These are phyloP conservation scores for Cyberlindnera maclurae DNA, from an alignment of 805 yeast genomes.

Conservation along the genomic window DNA sequence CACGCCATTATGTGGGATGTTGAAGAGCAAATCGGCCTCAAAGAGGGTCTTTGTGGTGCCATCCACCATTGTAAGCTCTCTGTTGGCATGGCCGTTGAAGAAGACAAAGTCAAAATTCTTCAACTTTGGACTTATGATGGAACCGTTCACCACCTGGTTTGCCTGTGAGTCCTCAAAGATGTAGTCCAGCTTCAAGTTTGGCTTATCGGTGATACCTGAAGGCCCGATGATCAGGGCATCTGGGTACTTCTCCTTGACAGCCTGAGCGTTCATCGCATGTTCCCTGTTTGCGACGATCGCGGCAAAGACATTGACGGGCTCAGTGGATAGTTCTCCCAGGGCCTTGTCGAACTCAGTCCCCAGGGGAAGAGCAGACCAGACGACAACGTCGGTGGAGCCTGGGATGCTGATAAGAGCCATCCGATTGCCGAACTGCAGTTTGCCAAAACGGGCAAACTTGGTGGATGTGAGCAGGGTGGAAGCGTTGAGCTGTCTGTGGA, in stretches of 20 bases:
- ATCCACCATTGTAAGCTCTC: conserved; percentile 49
- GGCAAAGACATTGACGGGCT: conserved; percentile 35
- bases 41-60: conserved; percentile 39
- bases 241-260: conserved; percentile 45
- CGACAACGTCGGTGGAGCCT: conserved; percentile 27
- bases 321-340: conserved; percentile 29
- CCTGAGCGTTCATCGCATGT: conserved; percentile 56
- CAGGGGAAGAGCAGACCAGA: conserved; percentile 57
- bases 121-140: conserved; percentile 34
- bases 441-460: conserved; percentile 16
- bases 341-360: conserved; percentile 38
- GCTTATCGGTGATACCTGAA: conserved; percentile 30
- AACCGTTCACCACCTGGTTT: conserved; percentile 27
- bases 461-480: conserved; percentile 26
- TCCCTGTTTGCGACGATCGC: conserved; percentile 57
- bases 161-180: conserved; percentile 28
- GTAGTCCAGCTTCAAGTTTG: conserved; percentile 34
- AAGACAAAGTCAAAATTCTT: conserved; percentile 47
- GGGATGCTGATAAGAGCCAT: conserved; percentile 30
- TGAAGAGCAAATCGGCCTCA: conserved; percentile 57
- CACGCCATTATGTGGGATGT: conserved; percentile 43
- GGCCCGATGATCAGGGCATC: conserved; percentile 47
- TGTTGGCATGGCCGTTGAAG: conserved; percentile 49
- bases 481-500: conserved; percentile 28
- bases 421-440: conserved; percentile 31